Evolutionary conservation across 345 rosid species (phyloP).

Genomic region (Citrus australasica): DNA sequence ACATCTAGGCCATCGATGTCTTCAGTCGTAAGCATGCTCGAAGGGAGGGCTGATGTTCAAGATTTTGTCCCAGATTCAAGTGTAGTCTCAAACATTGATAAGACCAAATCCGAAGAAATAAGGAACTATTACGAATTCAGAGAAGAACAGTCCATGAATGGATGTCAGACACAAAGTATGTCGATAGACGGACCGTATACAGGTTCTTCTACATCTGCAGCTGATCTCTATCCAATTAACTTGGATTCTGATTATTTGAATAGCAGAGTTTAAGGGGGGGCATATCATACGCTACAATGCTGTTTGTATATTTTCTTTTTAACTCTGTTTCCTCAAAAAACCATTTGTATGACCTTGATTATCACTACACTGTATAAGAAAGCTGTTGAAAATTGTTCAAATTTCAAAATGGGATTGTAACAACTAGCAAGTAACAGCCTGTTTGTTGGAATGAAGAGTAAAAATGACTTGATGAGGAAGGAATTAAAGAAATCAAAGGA

Average conservation of each 20-base stretch:
- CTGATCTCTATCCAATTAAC: slow-evolving; percentile 33
- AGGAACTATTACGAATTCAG: slow-evolving; percentile 16
- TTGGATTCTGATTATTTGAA: slow-evolving; percentile 17
- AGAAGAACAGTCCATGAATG: not conserved
- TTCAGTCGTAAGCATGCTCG: slow-evolving; percentile 54
- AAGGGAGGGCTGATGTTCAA: slow-evolving; percentile 34
- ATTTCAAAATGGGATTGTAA: not conserved
- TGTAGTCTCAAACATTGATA: not conserved
- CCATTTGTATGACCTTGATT: too few relatives aligned
- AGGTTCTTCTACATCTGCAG: slow-evolving; percentile 23
- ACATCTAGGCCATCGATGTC: slow-evolving; percentile 51
- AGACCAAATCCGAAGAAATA: slow-evolving; percentile 10
- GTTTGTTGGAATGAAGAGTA: not conserved
- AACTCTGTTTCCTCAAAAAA: too few relatives aligned
- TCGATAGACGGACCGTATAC: slow-evolving; percentile 9
- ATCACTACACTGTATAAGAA: too few relatives aligned
- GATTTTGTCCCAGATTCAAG: slow-evolving; percentile 9
- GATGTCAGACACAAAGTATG: slow-evolving; percentile 16
- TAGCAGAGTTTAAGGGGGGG: not conserved
- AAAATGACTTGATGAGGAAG: not conserved
- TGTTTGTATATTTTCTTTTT: too few relatives aligned
- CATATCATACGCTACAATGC: not conserved
- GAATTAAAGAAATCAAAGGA: not conserved
- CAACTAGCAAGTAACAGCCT: not conserved
- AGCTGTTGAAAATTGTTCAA: not conserved